Evolutionary conservation across 148 eudicot species (phyloP), one percentile per base, ranked within the genome.

Genomic region (Euryodendron excelsum): DNA sequence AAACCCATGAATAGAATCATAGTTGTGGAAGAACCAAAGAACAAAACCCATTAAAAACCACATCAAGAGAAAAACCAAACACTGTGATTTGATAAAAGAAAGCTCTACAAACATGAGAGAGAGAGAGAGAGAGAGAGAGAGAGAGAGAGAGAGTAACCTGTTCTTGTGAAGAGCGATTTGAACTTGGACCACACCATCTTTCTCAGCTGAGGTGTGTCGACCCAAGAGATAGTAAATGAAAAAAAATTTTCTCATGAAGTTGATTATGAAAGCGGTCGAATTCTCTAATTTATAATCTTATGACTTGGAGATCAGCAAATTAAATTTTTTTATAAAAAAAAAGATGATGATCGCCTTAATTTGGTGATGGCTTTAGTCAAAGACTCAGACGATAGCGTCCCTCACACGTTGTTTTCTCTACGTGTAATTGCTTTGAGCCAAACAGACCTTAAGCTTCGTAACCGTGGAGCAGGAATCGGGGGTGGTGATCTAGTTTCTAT

Each of bases 111-210:
- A 3, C 1, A 55, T 17, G 20, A 2, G 18, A 7, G 17, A 28
- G 21, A 28, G 45, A 34, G 62, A 37, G 44, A 52, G 44, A 52
- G 41, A 31, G 48, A 73, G 64, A 52, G 39, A 23, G 47, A 75
- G 64, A 60, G 34, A 59, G 64, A 78, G 73, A 69, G 33, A 27
- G 23, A 47, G 55, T 9, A 18, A 83, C 83, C 76, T 67, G 59
- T 6, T 13, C 27, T 71, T 1, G 17, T 74, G 61, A 60, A 78
- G 67, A 64, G 71, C 15, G 64, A 75, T 56, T 67, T 79, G 53
- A 81, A 73, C 73, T 74, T 84, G 52, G 37, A 74, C 70, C 73
- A 78, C 0, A 76, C 68, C 82, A 78, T 81, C 48, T 65, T 79
- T 36, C 45, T 78, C 34, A 17, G n/a, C n/a, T n/a, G 6, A 61